Base-by-base conservation (phyloP, 331 rosid species). In the Acacia concinna region DNA sequence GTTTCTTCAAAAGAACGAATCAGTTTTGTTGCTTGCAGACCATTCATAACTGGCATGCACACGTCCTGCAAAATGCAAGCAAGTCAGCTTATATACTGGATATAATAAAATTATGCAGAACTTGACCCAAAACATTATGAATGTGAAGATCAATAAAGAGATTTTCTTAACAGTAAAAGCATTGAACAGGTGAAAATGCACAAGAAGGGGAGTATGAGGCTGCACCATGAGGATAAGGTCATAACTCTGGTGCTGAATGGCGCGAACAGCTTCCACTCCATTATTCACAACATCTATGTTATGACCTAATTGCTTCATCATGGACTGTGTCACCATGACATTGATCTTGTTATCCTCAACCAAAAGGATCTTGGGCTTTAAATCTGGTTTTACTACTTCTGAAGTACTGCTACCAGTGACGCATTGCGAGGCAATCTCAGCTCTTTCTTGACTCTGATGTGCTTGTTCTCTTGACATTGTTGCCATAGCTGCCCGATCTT, bases 321-420 rank as follows among this genome's bases (percentile, higher is more conserved):
- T 93, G 38, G 96, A 91, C 78, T 84, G 91, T 1, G 98, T 73
- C 83, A 96, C 99, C 97, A 96, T 96, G 38, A 96, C 83, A 51
- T 93, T 96, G 72, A 93, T 91, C 88, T 93, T 93, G 87, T 87
- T 96, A 81, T 96, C 99, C 79, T 96, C 98, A 66, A 93, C 99
- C 13, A 96, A 93, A 80, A 96, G 99, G 68, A 96, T 93, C 62
- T 81, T 91, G 11, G 98, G 93, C 68, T 86, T 81, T 60, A 68
- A 49, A 32, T 69, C 15, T 27, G 90, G 46, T 71, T 81, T 82
- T 21, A 75, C 52, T 47, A 71, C 85, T 74, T 83, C 86, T 31
- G 70, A 60, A 27, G 66, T 71, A 62, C 70, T 78, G 77, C 81
- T 80, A 6, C 73, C 80, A 64, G 44, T 66, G 68, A 66, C 80